Base-by-base conservation (phyloP, 768 basidiomycete species). In the Tricholoma terreum region DNA sequence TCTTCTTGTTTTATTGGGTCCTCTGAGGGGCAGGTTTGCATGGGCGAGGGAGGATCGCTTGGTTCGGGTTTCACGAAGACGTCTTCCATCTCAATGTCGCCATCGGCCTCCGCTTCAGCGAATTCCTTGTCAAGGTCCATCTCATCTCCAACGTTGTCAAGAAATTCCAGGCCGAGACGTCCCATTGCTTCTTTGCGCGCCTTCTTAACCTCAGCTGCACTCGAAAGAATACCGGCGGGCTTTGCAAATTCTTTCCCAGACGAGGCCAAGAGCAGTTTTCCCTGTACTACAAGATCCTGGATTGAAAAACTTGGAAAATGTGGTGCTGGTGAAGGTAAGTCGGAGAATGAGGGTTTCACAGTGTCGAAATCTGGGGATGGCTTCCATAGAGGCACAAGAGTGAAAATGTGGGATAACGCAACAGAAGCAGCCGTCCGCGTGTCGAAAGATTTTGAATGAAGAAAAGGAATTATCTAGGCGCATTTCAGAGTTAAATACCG, bases 201-300 rank as follows among this genome's bases (percentile, higher is more conserved):
- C 55, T 87, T 88, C 67, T 88, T 90, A 4, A 95, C 89, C 68
- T 95, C 93, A 33, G 84, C 81, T 2, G 89, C 75, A 55, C 82
- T 90, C 5, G 87, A 80, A 33, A 89, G 78, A 50, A 91, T 88
- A 11, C 85, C 86, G 3, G 83, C 69, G 2, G 89, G 89, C 64
- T 86, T 91, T 19, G 75, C 69, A 60, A 94, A 98, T 71, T 99
- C 96, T 65, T 93, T 94, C 6, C 96, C 96, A 0, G 95, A 94
- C 2, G 93, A 96, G 1, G 92, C 90, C 2, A 99, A 80, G 3
- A 99, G 81, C 3, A 92, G 81, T 22, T 83, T 84, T 6, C 87
- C 86, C 56, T 86, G 86, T n/a, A 84, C 71, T 60, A 97, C 81
- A 19, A 94, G 77, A 49, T 90, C 85, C 58, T 80, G 77, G 15